Conservation (phyloP, 768 basidiomycete species). For the Naematelia encephala region DNA sequence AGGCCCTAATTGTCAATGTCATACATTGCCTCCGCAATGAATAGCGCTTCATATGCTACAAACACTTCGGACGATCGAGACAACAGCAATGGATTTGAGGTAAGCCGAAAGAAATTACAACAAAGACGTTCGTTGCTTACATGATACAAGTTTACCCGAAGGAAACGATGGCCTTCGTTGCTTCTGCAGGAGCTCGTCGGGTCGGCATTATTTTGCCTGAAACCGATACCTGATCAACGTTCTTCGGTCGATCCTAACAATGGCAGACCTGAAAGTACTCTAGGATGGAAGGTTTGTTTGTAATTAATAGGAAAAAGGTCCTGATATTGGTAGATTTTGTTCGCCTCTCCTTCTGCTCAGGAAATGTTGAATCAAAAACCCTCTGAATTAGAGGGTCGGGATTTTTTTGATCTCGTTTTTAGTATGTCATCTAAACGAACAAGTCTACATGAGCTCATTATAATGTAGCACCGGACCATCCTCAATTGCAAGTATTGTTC, state of each 20-base stretch:
- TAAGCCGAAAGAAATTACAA: no score
- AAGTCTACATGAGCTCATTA: no score
- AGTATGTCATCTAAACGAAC: no score
- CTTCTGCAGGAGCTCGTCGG: constrained; percentile 47
- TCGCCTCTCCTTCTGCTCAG: constrained; percentile 36
- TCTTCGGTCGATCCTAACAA: neutral
- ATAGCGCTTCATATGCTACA: constrained; percentile 15
- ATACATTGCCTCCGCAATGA: constrained; percentile 19
- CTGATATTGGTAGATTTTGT: constrained; percentile 44
- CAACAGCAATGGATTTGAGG: constrained; percentile 28
- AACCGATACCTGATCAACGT: constrained; percentile 21
- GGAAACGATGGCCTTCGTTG: constrained; percentile 49
- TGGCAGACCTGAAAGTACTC: constrained; percentile 2
- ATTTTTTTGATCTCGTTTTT: constrained; percentile 46
- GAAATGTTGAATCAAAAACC: constrained; percentile 46
- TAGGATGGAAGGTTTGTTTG: constrained; percentile 28
- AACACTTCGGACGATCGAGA: constrained; percentile 21
- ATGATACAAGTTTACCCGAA: constrained; percentile 41
- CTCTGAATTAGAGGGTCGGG: constrained; percentile 40
- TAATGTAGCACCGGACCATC: constrained; percentile 27
- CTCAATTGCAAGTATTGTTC: constrained; percentile 29
- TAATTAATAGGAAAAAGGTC: no score
- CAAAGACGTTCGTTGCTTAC: no score
- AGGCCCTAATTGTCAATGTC: constrained; percentile 7
- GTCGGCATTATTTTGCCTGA: constrained; percentile 46